Evolutionary conservation across 768 basidiomycete species (phyloP), one percentile per base, ranked within the genome.

Genomic region (Wakefieldia striispora): DNA sequence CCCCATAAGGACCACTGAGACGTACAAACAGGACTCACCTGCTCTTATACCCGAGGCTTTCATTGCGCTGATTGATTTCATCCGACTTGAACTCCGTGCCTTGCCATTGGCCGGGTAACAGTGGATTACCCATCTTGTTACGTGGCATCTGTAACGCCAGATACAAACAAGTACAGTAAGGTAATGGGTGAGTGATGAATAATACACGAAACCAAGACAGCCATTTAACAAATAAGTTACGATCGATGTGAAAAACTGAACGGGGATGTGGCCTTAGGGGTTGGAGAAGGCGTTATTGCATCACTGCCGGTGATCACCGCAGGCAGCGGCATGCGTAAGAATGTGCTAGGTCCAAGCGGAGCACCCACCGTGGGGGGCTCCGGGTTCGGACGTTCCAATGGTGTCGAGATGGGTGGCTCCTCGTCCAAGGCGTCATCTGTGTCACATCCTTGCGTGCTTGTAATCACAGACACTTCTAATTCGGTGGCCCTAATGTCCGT

Each of bases 311-410:
- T 70, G 31, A 72, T 66, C 49, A 76, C 56, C 0, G 74, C 69
- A 35, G 75, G 70, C 8, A 72, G 63, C 1, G 61, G 59, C 47
- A 68, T 65, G 49, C 68, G 70, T 7, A 59, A 64, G 23, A 60
- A 60, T 20, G 76, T 72, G 43, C 69, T 72, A 0, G 80, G 79
- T 4, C 56, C 59, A 42, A 61, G 41, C 29, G 67, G 66, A 11
- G 82, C 83, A 17, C 75, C 67, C 35, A 65, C 73, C 10, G 72
- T 67, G 8, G 81, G 82, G 3, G 81, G 80, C 50, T 83, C 78
- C 4, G 82, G 82, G 47, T 83, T 83, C 47, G 73, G 73, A 2
- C 80, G 82, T 1, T 70, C 73, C 21, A 71, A 66, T 0, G 83
- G 83, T 1, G 83, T 85, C 44, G 47, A 58, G 6, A 47, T 62